phyloP scores from a whole-genome alignment of 345 rosid genomes.

The Brassica nigra region DNA sequence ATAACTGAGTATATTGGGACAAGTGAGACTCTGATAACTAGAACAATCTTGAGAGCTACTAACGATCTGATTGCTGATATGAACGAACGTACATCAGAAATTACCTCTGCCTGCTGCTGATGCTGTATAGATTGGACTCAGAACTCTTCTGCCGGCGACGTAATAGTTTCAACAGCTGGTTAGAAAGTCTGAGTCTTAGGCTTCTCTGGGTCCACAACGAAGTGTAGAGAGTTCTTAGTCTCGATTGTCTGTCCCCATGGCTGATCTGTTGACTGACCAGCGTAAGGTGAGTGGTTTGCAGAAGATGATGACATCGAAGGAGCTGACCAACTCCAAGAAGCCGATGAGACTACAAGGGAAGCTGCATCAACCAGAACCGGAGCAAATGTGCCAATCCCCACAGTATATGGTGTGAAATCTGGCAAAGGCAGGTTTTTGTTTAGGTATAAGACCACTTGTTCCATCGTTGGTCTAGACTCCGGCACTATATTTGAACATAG shows the following conservation, averaged over 20 bases:
- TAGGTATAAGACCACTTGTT: not conserved
- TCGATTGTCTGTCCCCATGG: not conserved
- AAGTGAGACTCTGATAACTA: not conserved
- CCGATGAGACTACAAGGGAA: not conserved
- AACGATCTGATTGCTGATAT: not conserved
- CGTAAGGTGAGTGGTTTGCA: not conserved
- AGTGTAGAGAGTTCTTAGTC: not conserved
- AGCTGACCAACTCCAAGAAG: not conserved
- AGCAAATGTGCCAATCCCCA: conserved; percentile 2
- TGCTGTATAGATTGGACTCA: not conserved
- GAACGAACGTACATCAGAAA: not conserved
- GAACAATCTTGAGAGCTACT: not conserved
- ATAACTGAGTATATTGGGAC: not conserved
- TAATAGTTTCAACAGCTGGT: not conserved
- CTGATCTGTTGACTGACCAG: not conserved
- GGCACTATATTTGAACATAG: not conserved
- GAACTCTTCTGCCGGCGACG: not conserved
- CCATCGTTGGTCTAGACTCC: not conserved
- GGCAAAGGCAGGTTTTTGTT: not conserved
- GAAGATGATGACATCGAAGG: not conserved
- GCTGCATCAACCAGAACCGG: conserved; percentile 1
- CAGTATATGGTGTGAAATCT: not conserved
- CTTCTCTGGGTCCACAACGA: not conserved
- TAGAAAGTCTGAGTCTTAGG: not conserved
- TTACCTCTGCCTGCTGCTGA: not conserved